phyloP scores from a whole-genome alignment of 208 protist species.

The Trypanosoma conorhini region DNA sequence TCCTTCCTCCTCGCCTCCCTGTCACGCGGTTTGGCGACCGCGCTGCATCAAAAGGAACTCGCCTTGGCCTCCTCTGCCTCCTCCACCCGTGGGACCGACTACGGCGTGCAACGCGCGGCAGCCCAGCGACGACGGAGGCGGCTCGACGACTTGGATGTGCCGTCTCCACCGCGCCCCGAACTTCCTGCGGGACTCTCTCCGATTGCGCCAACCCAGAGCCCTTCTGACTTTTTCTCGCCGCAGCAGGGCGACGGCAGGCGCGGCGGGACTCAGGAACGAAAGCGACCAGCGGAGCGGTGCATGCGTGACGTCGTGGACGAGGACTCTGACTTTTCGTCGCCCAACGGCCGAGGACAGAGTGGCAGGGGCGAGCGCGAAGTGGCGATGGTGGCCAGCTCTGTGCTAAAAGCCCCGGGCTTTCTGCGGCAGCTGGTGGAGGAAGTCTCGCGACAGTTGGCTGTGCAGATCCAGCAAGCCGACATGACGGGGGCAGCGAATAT shows the following conservation, averaged over 20 bases:
- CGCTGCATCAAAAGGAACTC: background rate
- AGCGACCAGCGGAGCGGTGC: background rate
- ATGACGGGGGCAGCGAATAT: background rate
- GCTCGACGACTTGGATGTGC: background rate
- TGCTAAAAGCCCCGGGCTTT: constrained; percentile 18
- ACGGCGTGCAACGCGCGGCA: background rate
- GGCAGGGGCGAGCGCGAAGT: background rate
- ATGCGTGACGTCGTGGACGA: background rate
- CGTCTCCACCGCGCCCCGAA: constrained; percentile 8
- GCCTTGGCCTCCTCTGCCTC: background rate
- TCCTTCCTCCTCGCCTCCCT: constrained; percentile 8
- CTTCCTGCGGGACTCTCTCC: constrained; percentile 16
- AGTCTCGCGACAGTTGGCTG: constrained; percentile 20
- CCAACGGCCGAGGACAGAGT: background rate
- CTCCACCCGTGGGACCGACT: background rate
- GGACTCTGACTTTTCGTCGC: background rate
- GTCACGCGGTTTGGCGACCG: background rate
- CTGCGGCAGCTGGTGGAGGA: constrained; percentile 10
- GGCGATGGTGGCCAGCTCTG: background rate
- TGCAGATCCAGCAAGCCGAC: constrained; percentile 20
- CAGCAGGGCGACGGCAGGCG: background rate
- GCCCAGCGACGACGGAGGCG: background rate
- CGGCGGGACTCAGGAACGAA: background rate
- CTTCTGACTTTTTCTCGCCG: constrained; percentile 23
- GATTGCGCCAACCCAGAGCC: constrained; percentile 9